Evolutionary conservation across 352 stramenopile genomes (phyloP).

Genomic region (Phytopythium vexans): DNA sequence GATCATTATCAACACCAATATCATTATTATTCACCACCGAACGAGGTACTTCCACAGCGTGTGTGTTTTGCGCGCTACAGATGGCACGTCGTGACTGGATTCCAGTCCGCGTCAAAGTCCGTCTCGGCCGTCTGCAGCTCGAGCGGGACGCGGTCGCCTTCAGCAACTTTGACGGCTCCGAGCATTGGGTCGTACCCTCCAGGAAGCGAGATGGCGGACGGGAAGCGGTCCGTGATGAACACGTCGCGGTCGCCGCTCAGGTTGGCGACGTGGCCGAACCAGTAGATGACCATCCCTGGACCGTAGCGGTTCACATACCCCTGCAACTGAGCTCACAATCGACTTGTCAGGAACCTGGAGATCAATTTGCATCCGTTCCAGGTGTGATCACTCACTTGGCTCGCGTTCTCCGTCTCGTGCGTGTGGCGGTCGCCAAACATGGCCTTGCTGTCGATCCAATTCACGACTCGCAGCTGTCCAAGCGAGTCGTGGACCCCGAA

Average conservation of each 20-base stretch:
- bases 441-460: constrained; percentile 91
- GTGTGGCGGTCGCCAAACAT: constrained; percentile 86
- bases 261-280: constrained; percentile 69
- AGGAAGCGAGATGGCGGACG: constrained; percentile 45
- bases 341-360: not conserved
- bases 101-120: constrained; percentile 39
- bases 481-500: constrained; percentile 64
- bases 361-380: not conserved
- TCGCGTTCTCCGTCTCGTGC: constrained; percentile 73
- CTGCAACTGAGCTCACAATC: constrained; percentile 34
- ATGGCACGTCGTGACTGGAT: constrained; percentile 26
- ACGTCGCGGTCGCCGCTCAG: constrained; percentile 56
- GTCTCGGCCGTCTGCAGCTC: constrained; percentile 16
- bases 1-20: constrained; percentile 10
- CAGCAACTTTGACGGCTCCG: constrained; percentile 7
- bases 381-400: constrained; percentile 24
- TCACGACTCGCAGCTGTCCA: constrained; percentile 49
- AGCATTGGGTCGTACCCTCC: constrained; percentile 44
- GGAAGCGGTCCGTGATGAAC: constrained; percentile 61
- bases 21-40: constrained; percentile 14
- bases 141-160: constrained; percentile 18
- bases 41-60: not conserved
- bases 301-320: constrained; percentile 83
- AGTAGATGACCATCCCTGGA: constrained; percentile 88
- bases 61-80: constrained; percentile 13